Evolutionary conservation across 495 filamentous ascomycete species (phyloP), one percentile per base, ranked within the genome.

Genomic region (Mytilinidion resinicola): DNA sequence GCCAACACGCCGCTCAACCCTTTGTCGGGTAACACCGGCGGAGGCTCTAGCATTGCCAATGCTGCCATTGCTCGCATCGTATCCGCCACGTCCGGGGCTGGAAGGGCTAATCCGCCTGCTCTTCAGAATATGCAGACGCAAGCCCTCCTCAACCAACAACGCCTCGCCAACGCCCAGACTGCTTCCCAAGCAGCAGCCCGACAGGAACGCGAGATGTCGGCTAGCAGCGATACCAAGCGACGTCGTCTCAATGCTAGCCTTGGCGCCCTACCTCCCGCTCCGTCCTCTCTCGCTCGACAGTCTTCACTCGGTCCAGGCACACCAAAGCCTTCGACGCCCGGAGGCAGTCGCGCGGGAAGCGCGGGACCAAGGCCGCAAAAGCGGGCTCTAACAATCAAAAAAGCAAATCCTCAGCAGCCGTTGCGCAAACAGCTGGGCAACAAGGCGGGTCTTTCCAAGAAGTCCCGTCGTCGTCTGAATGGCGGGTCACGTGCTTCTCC

Each of bases 301-400:
- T 82, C 87, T 0, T 95, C 90, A 2, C 71, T 91, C 5, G 89
- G 90, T 3, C 91, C 89, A 0, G 87, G 87, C 8, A 96, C 90
- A 3, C 90, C 91, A n/a, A 93, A 93, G 72, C 79, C 81, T 2
- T 82, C 80, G 0, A 86, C 87, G 12, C 85, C 86, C 66, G 85
- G 79, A 1, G 85, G 79, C 1, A 87, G 87, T 1, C 70, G 71
- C 10, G 57, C 69, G 15, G 62, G 62, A 8, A 67, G 65, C 43
- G 62, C 63, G n/a, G 65, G 65, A 4, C 87, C 88, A 1, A 78
- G 86, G 38, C 64, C 73, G 51, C 68, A 38, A 25, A 77, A 76
- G 59, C 76, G 81, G 56, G 82, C 85, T 57, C 74, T 74, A 0
- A 59, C 56, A n/a, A 80, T 77, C 9, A 90, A 88, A 71, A 87